Percentiles rank a stretch among this genome's conserved stretches.
Evolutionary conservation across 2,329 filamentous ascomycete species (phyloP).

Genomic region (Calonectria leucothoes): DNA sequence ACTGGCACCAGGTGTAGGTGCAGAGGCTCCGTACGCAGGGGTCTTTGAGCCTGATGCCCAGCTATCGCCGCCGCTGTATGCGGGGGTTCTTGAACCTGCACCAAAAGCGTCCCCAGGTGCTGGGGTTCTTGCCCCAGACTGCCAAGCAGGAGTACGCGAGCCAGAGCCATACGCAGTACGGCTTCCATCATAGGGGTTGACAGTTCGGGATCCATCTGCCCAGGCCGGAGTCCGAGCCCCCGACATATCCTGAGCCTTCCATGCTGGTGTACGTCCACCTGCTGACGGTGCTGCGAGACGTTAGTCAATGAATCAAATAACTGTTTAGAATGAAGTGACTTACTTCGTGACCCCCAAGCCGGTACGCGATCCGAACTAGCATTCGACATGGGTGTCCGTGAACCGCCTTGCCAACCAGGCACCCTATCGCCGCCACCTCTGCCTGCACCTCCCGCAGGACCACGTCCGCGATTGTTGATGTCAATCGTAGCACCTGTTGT

Average conservation of each 20-base stretch:
- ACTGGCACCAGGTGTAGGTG: slow-evolving; percentile 68
- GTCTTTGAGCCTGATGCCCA: slow-evolving; percentile 81
- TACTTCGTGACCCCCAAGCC: slow-evolving; percentile 79
- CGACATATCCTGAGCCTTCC: slow-evolving; percentile 64
- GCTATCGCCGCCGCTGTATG: slow-evolving; percentile 68
- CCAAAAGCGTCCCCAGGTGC: slow-evolving; percentile 70
- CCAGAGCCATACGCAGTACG: slow-evolving; percentile 83
- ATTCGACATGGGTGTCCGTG: slow-evolving; percentile 75
- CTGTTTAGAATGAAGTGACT: slow-evolving; percentile 50
- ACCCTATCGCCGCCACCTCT: slow-evolving; percentile 58
- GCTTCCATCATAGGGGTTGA: slow-evolving; percentile 78
- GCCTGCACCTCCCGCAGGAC: slow-evolving; percentile 56
- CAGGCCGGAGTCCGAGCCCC: slow-evolving; percentile 77
- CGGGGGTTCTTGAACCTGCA: slow-evolving; percentile 76
- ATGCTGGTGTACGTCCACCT: slow-evolving; percentile 72
- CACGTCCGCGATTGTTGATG: slow-evolving; percentile 65
- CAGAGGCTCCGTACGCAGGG: slow-evolving; percentile 75
- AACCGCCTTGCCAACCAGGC: slow-evolving; percentile 71
- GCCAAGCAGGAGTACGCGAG: slow-evolving; percentile 81
- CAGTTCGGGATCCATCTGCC: slow-evolving; percentile 74
- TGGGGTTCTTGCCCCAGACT: slow-evolving; percentile 80
- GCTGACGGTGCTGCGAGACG: slow-evolving; percentile 62
- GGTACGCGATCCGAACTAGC: slow-evolving; percentile 76
- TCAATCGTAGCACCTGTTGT: slow-evolving; percentile 83
- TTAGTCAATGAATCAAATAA: slow-evolving; percentile 36